These are phyloP conservation scores for Wickerhamomyces sp. DNA, from an alignment of 1,139 yeast species.

Conservation along the genomic window DNA sequence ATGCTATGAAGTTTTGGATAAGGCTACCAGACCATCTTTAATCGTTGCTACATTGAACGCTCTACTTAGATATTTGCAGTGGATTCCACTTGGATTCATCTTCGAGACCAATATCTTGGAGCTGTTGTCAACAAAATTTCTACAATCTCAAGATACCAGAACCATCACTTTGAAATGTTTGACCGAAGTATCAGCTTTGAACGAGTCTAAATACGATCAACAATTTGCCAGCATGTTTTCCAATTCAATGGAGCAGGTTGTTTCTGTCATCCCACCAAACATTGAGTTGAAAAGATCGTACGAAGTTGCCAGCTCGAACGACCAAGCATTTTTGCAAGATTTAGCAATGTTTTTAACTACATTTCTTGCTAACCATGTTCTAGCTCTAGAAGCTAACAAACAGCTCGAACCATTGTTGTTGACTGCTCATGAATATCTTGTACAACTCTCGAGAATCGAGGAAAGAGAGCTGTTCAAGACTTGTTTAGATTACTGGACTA, in stretches of 20 bases:
- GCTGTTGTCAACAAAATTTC: constrained; percentile 67
- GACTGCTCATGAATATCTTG: constrained; percentile 73
- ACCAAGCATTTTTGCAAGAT: constrained; percentile 93
- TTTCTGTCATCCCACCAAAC: constrained; percentile 64
- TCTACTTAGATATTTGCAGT: constrained; percentile 77
- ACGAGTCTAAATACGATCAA: constrained; percentile 56
- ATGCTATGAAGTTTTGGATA: constrained; percentile 89
- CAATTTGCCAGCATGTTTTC: constrained; percentile 70
- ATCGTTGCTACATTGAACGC: constrained; percentile 83
- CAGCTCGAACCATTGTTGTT: constrained; percentile 55
- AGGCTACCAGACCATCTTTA: constrained; percentile 76
- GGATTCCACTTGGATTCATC: constrained; percentile 90
- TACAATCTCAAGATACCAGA: constrained; percentile 77
- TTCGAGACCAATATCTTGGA: constrained; percentile 81
- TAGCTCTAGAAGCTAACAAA: constrained; percentile 63
- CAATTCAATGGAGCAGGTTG: constrained; percentile 67
- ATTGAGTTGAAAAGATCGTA: constrained; percentile 74
- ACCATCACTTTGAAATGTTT: constrained; percentile 83
- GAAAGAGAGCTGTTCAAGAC: constrained; percentile 96
- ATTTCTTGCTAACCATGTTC: constrained; percentile 71
- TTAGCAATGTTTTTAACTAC: constrained; percentile 90
- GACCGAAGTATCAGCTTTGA: constrained; percentile 79
- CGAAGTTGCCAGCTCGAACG: constrained; percentile 69
- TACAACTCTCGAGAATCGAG: constrained; percentile 83
- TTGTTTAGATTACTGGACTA: constrained; percentile 91